Evolutionary conservation across 1,284 basidiomycete genomes (phyloP), one percentile per base, ranked within the genome.

Genomic region (Coniferiporia weirii): DNA sequence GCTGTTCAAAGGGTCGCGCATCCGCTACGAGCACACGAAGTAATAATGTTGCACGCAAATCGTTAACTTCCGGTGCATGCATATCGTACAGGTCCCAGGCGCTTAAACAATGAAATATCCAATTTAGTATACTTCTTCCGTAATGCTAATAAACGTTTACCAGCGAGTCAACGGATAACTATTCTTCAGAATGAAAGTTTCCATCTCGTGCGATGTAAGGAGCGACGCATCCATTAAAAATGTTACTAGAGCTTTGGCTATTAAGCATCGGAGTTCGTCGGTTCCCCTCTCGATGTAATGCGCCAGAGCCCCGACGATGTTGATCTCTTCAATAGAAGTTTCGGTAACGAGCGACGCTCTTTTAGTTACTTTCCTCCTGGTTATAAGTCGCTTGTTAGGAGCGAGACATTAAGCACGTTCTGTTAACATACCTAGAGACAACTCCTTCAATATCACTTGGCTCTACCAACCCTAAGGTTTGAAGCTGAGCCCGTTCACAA

Each of bases 141-240:
- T 20, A 36, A 27, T 3, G n/a, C 36, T 22, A 40, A 10, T 4
- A 35, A 20, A 52, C 27, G 50, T 76, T 59, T 67, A 87, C 87
- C 85, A 87, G 44, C 72, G 69, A 45, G 77, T 76, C 19, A 89
- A 71, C 19, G 80, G 69, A 40, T 70, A 68, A 15, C 79, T 82
- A 63, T 88, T 87, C 36, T 79, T 77, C 45, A 88, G 67, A 22
- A 88, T 77, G 66, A 89, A 87, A 67, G 87, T 85, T 64, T 88
- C 85, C 1, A 86, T 74, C 69, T 88, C 87, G 63, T 85, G 79
- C 0, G 79, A 67, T 65, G 85, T 83, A 49, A 89, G 67, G 43
- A 82, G 76, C 0, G 80, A 75, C 0, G 84, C 78, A 45, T 84
- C 79, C 47, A 76, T 79, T 36, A 85, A 68, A 64, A 88, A 83